Evolutionary conservation across 495 filamentous ascomycete species (phyloP).

Genomic region (Talaromyces adpressus): DNA sequence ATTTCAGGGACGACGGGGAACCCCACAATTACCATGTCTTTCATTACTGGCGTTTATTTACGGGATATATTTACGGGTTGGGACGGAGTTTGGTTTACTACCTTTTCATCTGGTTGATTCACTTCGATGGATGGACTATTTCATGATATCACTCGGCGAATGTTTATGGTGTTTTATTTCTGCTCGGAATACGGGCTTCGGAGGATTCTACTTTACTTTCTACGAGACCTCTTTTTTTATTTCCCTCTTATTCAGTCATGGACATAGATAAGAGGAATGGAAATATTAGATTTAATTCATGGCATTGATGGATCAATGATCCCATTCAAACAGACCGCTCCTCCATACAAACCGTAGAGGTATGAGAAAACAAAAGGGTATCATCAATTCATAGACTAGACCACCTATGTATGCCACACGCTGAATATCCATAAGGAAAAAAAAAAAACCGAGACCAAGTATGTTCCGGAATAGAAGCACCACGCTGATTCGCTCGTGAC

Average conservation of each 20-base stretch:
- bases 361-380: neutral
- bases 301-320: neutral
- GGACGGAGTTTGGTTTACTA: neutral
- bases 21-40: neutral
- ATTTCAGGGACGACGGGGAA: neutral
- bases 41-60: constrained; percentile 2
- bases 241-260: neutral
- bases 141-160: constrained; percentile 9
- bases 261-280: neutral
- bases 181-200: neutral
- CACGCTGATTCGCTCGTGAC: neutral
- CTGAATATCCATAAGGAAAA: neutral
- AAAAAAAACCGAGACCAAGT: neutral
- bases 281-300: neutral
- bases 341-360: neutral
- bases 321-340: neutral
- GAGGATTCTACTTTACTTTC: neutral
- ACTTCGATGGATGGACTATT: neutral
- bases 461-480: neutral
- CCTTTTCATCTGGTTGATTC: neutral
- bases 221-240: neutral
- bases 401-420: neutral
- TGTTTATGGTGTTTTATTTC: neutral
- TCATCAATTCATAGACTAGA: neutral
- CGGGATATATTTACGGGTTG: neutral